phyloP scores from a whole-genome alignment of 192 early-diverging fungal genomes.

The Chytriomyces confervae region DNA sequence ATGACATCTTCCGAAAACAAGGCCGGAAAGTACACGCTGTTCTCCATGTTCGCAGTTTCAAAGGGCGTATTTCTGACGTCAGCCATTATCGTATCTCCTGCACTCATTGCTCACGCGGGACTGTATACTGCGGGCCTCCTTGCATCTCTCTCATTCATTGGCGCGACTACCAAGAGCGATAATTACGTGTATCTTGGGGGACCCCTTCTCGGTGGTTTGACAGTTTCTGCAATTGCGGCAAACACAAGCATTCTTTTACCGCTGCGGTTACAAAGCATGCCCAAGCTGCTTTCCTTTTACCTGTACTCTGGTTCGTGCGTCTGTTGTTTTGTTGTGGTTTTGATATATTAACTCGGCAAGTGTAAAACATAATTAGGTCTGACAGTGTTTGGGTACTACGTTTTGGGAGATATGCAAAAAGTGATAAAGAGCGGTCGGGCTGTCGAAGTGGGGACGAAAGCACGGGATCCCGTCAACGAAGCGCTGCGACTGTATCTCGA shows the following conservation, averaged over 20 bases:
- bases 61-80: slow-evolving; percentile 19
- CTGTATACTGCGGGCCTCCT: slow-evolving; percentile 2
- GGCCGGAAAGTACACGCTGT: slow-evolving; percentile 6
- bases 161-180: slow-evolving; percentile 3
- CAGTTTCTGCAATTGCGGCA: slow-evolving; percentile 1
- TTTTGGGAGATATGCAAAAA: not conserved
- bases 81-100: slow-evolving; percentile 6
- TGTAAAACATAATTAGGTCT: not conserved
- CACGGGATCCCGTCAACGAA: slow-evolving; percentile 4
- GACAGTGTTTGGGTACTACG: not conserved
- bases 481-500: slow-evolving; percentile 15
- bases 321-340: too few relatives aligned
- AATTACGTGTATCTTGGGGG: slow-evolving; percentile 13
- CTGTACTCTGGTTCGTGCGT: not conserved
- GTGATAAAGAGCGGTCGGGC: not conserved
- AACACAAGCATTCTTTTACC: not conserved
- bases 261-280: not conserved
- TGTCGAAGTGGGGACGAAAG: not conserved
- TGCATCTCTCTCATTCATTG: slow-evolving; percentile 9
- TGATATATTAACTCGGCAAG: too few relatives aligned
- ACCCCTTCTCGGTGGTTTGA: slow-evolving; percentile 8
- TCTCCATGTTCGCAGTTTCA: not conserved
- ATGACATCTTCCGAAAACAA: not conserved
- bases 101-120: not conserved
- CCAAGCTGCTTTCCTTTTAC: not conserved